These are phyloP conservation scores for Vitis rupestris DNA, from an alignment of 164 flowering plant species.

Conservation along the genomic window DNA sequence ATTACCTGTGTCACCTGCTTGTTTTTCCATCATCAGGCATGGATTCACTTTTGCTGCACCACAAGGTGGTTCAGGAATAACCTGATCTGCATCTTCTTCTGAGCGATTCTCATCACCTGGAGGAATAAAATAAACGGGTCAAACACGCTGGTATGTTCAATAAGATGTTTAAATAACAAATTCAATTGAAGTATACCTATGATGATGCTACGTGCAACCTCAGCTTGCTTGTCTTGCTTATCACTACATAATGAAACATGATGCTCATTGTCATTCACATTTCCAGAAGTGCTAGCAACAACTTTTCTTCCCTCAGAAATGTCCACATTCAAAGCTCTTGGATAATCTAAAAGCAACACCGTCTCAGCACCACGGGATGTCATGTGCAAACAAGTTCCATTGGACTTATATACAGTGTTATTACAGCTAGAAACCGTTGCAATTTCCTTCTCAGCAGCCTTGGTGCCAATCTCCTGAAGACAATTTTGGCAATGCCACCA, in stretches of 20 bases:
- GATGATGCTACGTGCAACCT: not conserved
- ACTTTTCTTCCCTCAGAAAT: constrained; percentile 15
- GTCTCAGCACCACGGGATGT: constrained; percentile 15
- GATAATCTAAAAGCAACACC: constrained; percentile 19
- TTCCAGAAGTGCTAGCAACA: constrained; percentile 8
- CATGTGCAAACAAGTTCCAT: constrained; percentile 5
- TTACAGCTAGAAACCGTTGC: constrained; percentile 6
- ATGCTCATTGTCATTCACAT: constrained; percentile 9
- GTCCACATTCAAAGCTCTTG: constrained; percentile 10
- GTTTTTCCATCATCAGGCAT: constrained; percentile 6
- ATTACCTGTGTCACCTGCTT: constrained; percentile 18
- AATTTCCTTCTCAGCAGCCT: constrained; percentile 9
- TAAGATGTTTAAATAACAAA: not conserved
- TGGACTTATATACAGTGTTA: constrained; percentile 11
- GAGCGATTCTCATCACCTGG: constrained; percentile 17
- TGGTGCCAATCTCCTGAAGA: constrained; percentile 16
- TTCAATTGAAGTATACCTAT: constrained; percentile 14
- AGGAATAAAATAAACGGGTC: constrained; percentile 15
- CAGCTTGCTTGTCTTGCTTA: constrained; percentile 29
- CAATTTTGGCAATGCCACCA: constrained; percentile 69
- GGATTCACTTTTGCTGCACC: constrained; percentile 13
- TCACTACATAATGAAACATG: constrained; percentile 9
- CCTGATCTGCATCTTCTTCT: constrained; percentile 15
- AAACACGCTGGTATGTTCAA: not conserved
- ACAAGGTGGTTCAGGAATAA: constrained; percentile 8